Evolutionary conservation across 768 basidiomycete genomes (phyloP).

Genomic region (Kwoniella heveanensis): DNA sequence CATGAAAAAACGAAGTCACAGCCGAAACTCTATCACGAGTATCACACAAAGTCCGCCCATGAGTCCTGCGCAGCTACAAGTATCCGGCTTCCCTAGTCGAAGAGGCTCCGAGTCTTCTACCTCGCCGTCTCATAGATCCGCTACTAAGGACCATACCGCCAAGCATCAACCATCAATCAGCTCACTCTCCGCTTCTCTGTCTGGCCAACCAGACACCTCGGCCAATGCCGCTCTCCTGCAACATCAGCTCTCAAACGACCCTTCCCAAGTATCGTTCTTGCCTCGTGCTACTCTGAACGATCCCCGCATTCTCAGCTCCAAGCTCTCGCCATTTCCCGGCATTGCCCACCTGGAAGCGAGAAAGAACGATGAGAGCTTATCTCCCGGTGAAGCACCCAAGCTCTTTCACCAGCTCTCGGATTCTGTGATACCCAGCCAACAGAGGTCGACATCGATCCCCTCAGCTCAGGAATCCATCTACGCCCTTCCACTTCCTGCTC

Average conservation of each 20-base stretch:
- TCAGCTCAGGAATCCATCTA: constrained; percentile 34
- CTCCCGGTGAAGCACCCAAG: constrained; percentile 25
- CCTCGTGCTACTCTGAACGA: constrained; percentile 73
- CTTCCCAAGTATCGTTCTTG: constrained; percentile 65
- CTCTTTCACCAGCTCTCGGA: constrained; percentile 51
- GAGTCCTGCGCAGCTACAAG: constrained; percentile 5
- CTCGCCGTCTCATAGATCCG: constrained; percentile 27
- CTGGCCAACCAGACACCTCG: constrained; percentile 21
- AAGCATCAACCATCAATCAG: constrained; percentile 42
- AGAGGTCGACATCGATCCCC: constrained; percentile 19
- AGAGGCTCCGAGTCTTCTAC: constrained; percentile 40
- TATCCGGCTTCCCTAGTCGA: constrained; percentile 20
- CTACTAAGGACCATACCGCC: constrained; percentile 58
- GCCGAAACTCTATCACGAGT: constrained; percentile 25
- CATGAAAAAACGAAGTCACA: constrained; percentile 44
- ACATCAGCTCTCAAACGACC: constrained; percentile 65
- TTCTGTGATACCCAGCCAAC: constrained; percentile 44
- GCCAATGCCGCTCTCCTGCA: constrained; percentile 54
- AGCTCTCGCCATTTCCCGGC: constrained; percentile 88
- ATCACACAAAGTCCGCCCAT: constrained; percentile 26
- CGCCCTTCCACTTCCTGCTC: constrained; percentile 30
- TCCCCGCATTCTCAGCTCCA: constrained; percentile 71
- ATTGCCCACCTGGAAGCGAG: constrained; percentile 66
- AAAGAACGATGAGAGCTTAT: constrained; percentile 6
- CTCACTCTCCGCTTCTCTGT: constrained; percentile 33